Evolutionary conservation across 2,329 filamentous ascomycete species (phyloP).

Genomic region (Apiospora malaysiana): DNA sequence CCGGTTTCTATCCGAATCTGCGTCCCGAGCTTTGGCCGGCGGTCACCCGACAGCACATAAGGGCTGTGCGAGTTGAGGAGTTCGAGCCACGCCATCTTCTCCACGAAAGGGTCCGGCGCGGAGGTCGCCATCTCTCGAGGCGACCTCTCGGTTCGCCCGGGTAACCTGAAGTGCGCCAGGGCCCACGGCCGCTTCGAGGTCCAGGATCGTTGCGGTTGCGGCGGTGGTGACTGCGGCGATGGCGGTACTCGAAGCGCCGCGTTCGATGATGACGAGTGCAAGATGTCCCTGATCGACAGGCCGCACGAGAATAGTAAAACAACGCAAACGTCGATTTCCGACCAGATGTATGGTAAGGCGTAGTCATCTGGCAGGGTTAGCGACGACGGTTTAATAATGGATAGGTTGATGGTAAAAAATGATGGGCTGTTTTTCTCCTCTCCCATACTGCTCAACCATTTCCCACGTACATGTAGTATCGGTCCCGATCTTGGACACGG

Average conservation of each 20-base stretch:
- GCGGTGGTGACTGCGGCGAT: background rate
- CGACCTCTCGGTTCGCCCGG: background rate
- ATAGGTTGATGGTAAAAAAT: background rate
- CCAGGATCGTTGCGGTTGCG: background rate
- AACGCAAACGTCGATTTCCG: conserved; percentile 39
- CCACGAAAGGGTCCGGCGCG: background rate
- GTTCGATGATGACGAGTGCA: background rate
- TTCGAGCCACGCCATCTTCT: background rate
- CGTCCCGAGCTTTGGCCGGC: background rate
- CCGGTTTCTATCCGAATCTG: background rate
- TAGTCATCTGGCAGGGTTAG: conserved; percentile 33
- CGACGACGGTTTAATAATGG: background rate
- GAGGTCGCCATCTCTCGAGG: background rate
- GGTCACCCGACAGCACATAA: background rate
- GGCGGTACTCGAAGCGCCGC: too few relatives aligned
- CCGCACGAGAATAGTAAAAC: conserved; percentile 42
- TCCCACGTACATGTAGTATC: conserved; percentile 29
- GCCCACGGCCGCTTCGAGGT: background rate
- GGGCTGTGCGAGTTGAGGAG: background rate
- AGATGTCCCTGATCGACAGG: conserved; percentile 34
- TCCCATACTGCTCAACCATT: background rate
- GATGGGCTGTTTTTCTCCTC: background rate
- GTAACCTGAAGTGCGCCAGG: background rate
- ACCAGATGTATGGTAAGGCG: conserved; percentile 38
- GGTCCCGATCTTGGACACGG: background rate